Base-by-base conservation (phyloP, 352 stramenopile genomes). In the Pythium inflatum region DNA sequence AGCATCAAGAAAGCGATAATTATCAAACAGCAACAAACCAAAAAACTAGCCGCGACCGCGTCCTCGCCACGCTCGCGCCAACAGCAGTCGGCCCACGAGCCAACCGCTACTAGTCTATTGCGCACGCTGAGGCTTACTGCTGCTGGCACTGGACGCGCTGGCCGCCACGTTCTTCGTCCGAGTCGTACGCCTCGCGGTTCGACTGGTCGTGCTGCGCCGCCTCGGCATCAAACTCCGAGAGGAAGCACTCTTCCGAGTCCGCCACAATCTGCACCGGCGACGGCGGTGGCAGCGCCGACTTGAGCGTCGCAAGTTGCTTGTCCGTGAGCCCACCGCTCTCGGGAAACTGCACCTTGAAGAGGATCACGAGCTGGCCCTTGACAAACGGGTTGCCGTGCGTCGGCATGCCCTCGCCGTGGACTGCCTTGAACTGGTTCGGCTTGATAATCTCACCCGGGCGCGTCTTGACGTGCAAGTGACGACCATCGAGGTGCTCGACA, bases 391-490 rank as follows among this genome's bases (percentile, higher is more conserved):
- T 99, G 54, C 97, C 97, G 75, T 98, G 90, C 25, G 95, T 97
- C 20, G 97, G 98, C 98, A 99, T 99, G 53, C 98, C 98, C 73
- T 99, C 97, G 69, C 95, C 91, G 50, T 94, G 83, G 34, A 99
- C 88, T 22, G 94, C 83, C 81, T 98, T 98, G 68, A 98, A 92
- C 80, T 90, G 81, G 77, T 97, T 93, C 41, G 88, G 89, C 82
- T 95, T 93, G 68, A 98, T 98, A 66, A 98, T 88, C 82, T 98
- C 91, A 63, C 93, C 94, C 27, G 94, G 91, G 46, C 82, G 81
- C 14, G 91, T 96, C 81, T 98, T 97, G 75, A 98, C 89, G 75
- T 98, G 84, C 74, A 98, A 76, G 56, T 94, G 74, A 49, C 94
- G 89, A 53, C 90, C 91, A 73, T 98, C 94, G 70, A 98, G 78